Evolutionary conservation across 2,329 filamentous ascomycete species (phyloP), one percentile per base, ranked within the genome.

Genomic region (Macroventuria anomochaeta): DNA sequence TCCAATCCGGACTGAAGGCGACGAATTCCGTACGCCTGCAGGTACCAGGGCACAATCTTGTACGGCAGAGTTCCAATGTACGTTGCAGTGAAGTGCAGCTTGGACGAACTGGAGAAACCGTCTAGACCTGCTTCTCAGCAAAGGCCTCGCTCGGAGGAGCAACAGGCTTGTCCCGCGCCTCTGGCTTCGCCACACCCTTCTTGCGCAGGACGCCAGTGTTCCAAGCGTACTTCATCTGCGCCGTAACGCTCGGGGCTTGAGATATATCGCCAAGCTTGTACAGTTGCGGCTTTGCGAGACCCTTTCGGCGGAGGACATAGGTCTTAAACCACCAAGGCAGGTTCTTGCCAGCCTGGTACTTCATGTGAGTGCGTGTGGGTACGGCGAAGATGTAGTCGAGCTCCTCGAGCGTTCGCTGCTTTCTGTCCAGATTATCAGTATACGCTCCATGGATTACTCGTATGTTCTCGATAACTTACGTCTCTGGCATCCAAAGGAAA

Each of bases 401-500:
- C 58, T 80, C 78, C 59, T 80, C 78, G 8, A 80, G 75, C 1
- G 78, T 78, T 15, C 76, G 67, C 57, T 79, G 76, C 64, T 80
- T 81, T 39, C 37, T 42, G 25, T 32, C 2, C 1, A 29, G 5
- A 17, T 32, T 11, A 15, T 32, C 12, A 42, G 39, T 32, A 31
- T 8, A n/a, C 7, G 11, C 5, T 12, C 28, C 17, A 21, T 8
- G 17, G 5, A 13, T 20, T 5, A 29, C 2, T 42, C 2, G 11
- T 10, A 29, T 20, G 7, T 21, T 13, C 18, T 3, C 4, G 31
- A 5, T 3, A 34, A 34, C 40, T 43, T 25, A 43, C 29, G 78
- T 80, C 61, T 80, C 78, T 23, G 76, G 75, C 26, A 80, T 72
- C 67, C 81, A 83, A 33, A 88, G 75, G 75, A 87, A 87, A 58